These are phyloP conservation scores for Leccinum broughii DNA, from an alignment of 768 basidiomycete species.

Conservation along the genomic window DNA sequence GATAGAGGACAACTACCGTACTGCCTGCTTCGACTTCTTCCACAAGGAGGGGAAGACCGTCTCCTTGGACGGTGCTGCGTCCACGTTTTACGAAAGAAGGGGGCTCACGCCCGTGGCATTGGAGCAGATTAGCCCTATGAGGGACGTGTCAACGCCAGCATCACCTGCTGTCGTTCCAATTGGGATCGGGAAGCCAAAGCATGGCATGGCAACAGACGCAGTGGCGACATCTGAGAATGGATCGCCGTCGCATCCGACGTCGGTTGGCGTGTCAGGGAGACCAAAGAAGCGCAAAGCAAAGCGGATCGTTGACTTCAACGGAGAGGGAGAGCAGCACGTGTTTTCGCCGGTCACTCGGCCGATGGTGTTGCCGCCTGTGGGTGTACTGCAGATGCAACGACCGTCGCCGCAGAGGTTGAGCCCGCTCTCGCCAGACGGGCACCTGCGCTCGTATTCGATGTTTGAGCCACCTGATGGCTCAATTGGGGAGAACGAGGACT, in stretches of 20 bases:
- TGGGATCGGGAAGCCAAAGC: constrained; percentile 33
- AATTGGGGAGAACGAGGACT: constrained; percentile 6
- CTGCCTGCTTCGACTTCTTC: constrained; percentile 82
- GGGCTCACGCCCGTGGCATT: constrained; percentile 50
- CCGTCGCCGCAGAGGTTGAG: constrained; percentile 24
- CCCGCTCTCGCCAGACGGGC: constrained; percentile 16
- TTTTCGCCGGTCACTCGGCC: constrained; percentile 26
- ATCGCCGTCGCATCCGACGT: constrained; percentile 39
- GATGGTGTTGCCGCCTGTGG: constrained; percentile 4
- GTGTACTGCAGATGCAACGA: constrained; percentile 1
- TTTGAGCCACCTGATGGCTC: constrained; percentile 51
- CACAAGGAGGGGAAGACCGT: constrained; percentile 80
- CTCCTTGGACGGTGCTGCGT: constrained; percentile 69
- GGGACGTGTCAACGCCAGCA: constrained; percentile 48
- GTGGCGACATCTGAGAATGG: constrained; percentile 22
- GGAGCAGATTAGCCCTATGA: constrained; percentile 52
- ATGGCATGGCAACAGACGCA: constrained; percentile 23
- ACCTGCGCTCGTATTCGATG: constrained; percentile 36
- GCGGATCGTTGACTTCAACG: constrained; percentile 79
- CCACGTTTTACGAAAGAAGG: constrained; percentile 71
- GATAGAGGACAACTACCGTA: constrained; percentile 66
- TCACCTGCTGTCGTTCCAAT: constrained; percentile 67
- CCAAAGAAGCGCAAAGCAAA: constrained; percentile 62
- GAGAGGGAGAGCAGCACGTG: constrained; percentile 38
- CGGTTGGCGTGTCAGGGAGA: constrained; percentile 46